Evolutionary conservation across 345 rosid species (phyloP).

Genomic region (Dimocarpus longan): DNA sequence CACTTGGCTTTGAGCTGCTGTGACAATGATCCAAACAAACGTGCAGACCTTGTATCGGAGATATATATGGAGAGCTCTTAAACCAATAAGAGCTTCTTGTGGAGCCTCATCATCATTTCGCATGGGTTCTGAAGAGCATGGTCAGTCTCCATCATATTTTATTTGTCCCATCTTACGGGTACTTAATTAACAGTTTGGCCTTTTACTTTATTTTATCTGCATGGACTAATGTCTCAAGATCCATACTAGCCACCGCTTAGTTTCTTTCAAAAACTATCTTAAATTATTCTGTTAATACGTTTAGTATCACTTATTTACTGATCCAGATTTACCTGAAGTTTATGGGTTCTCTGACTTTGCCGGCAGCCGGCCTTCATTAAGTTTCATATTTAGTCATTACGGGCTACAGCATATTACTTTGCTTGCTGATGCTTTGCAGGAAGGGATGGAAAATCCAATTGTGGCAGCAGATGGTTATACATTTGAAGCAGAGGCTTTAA

Average conservation of each 20-base stretch:
- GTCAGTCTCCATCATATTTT: constrained; percentile 45
- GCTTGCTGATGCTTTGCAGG: constrained; percentile 42
- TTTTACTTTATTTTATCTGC: neutral
- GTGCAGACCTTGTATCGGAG: constrained; percentile 37
- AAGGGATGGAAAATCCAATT: constrained; percentile 74
- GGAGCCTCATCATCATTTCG: constrained; percentile 23
- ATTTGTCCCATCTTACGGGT: constrained; percentile 52
- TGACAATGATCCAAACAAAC: constrained; percentile 14
- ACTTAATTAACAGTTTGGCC: neutral
- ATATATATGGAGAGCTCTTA: constrained; percentile 37
- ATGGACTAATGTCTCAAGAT: neutral
- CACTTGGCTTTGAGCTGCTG: constrained; percentile 36
- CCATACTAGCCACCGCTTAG: neutral
- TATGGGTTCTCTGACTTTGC: too few species aligned
- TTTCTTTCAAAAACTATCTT: neutral
- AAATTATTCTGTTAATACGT: too few species aligned
- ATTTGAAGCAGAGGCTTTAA: constrained; percentile 63
- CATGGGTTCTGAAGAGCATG: constrained; percentile 31
- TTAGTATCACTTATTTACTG: too few species aligned
- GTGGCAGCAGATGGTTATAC: constrained; percentile 88
- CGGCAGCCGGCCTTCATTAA: neutral
- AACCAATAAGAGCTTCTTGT: constrained; percentile 33
- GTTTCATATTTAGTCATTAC: neutral
- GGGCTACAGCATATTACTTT: neutral
- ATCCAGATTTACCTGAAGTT: too few species aligned